Base-by-base conservation (phyloP, 148 eudicot species). In the Chenopodium album region DNA sequence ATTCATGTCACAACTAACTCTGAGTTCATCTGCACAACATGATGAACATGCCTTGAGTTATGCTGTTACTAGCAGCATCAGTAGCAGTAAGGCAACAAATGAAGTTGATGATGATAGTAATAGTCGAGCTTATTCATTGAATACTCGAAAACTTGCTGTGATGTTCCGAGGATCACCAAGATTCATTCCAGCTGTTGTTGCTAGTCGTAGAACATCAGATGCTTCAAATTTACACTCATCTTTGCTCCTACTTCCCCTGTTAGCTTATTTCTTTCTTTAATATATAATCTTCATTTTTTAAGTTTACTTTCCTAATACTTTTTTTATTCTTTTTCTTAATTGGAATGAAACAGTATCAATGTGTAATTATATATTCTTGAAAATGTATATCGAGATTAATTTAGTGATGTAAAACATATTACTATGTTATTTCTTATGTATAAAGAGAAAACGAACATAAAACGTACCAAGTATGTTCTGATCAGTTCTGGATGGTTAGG, bases 161-260 rank as follows among this genome's bases (percentile, higher is more conserved):
- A 2, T 14, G 5, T 44, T 46, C 28, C 28, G 41, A 22, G 64
- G 70, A 72, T 46, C 46, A 1, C 77, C 82, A 20, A 73, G 47
- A 74, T 13, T 73, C 6, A 73, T 22, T 16, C 82, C 82, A 46
- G 19, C 74, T 41, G 74, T 14, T 71, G 11, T 32, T 71, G 74
- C 23, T 71, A 22, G 8, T 41, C 74, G 22, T 26, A 80, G 62
- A 80, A 46, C 71, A 60, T 80, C 82, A 46, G 64, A 63, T 80
- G 82, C 71, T 44, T 34, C 23, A 1, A 73, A 19, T 63, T 80
- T 72, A 26, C 1, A 50, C 78, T 19, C 20, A 0, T 16, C 23
- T 71, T 71, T 46, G 56, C 69, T 68, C 26, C 11, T 47, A 63
- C 14, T 74, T 17, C 77, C 78, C 8, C 47, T 80, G 78, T 46